Evolutionary conservation across 2,329 filamentous ascomycete species (phyloP).

Genomic region (Penicillium palitans): DNA sequence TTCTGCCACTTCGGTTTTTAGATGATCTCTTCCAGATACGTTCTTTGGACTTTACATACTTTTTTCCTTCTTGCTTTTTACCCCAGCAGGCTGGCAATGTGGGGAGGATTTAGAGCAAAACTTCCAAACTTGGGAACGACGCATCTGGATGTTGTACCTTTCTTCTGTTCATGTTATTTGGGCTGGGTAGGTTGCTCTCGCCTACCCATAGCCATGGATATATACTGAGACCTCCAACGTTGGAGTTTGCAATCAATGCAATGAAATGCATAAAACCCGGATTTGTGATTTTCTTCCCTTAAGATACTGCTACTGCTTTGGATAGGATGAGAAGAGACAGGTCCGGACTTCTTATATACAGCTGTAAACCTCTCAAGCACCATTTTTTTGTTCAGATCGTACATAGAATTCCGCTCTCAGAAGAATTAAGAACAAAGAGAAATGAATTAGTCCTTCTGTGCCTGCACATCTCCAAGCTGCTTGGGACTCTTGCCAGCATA

Average conservation of each 20-base stretch:
- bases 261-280: neutral
- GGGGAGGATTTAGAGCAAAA: neutral
- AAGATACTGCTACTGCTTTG: no score
- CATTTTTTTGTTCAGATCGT: neutral
- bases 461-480: slow-evolving; percentile 6
- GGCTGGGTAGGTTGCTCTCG: slow-evolving; percentile 1
- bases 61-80: slow-evolving; percentile 12
- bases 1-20: neutral
- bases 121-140: slow-evolving; percentile 2
- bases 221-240: slow-evolving; percentile 6
- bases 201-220: slow-evolving; percentile 3
- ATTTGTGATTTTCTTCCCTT: neutral
- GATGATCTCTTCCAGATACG: neutral
- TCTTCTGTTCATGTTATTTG: slow-evolving; percentile 9
- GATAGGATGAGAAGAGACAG: neutral
- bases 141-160: slow-evolving; percentile 1
- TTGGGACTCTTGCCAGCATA: slow-evolving; percentile 28
- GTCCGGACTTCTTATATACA: slow-evolving; percentile 4
- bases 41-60: slow-evolving; percentile 8
- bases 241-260: neutral
- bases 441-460: neutral
- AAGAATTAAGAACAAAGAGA: neutral
- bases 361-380: neutral
- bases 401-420: neutral
- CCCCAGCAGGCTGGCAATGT: slow-evolving; percentile 24